Evolutionary conservation across 192 early-diverging fungal genomes (phyloP), one percentile per base, ranked within the genome.

Genomic region (Mortierella claussenii): DNA sequence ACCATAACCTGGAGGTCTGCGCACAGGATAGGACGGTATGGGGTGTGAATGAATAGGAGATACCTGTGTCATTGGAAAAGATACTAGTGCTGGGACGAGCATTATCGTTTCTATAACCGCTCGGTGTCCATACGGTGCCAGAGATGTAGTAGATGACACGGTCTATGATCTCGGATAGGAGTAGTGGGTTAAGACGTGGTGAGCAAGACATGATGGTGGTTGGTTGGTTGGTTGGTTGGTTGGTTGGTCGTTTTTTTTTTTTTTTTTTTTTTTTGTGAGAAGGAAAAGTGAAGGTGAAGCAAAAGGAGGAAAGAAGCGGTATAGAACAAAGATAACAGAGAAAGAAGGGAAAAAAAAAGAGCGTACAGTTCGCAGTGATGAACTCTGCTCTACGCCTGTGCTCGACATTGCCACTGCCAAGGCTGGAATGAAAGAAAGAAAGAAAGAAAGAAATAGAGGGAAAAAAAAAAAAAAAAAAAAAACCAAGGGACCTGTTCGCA

Each of bases 111-210:
- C 21, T 59, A 18, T 15, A 8, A 44, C 12, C 8, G 56, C 8
- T 60, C 17, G 18, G 36, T 30, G 36, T 51, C 48, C 48, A 63
- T 27, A 49, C 50, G n/a, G 37, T 10, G 13, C 8, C 32, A 32
- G 53, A 32, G 15, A 49, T 37, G 24, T 28, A 46, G 21, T 21
- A 18, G 32, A 43, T 26, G 26, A 65, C 27, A 15, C 43, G 43
- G 10, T 26, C 43, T 2, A 65, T 20, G 47, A 60, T 60, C 50
- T 60, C 66, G 5, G 55, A 48, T 0, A 60, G 20, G 27, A 68
- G 30, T 3, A 68, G 57, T 8, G 57, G 66, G 36, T 62, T 37
- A 13, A 37, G 26, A n/a, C n/a, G n/a, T n/a, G n/a, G n/a, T n/a
- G n/a, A n/a, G n/a, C n/a, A n/a, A n/a, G n/a, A n/a, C n/a, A n/a